A percentile compares a stretch with the other conserved stretches of the same genome.
phyloP scores from a whole-genome alignment of 139 green algal genomes.

The Chlorella sp. region DNA sequence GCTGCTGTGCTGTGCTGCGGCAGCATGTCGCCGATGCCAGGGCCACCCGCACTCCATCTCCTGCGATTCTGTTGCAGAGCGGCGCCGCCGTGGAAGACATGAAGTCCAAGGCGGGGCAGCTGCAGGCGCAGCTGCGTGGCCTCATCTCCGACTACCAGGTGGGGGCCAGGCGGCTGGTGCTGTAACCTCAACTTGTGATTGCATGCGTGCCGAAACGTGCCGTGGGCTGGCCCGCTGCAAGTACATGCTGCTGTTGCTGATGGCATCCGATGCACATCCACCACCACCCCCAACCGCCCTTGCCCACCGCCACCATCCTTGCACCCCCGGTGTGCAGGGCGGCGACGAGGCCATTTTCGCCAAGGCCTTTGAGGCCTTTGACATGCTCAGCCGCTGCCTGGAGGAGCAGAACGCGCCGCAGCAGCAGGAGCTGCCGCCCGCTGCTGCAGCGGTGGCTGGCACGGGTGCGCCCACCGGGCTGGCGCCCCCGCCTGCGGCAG shows the following conservation, averaged over 20 bases:
- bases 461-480: not conserved
- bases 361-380: conserved; percentile 57
- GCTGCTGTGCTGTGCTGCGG: too few relatives aligned
- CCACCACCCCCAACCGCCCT: not conserved
- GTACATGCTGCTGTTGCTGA: too few relatives aligned
- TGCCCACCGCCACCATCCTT: too few relatives aligned
- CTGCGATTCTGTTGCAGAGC: too few relatives aligned
- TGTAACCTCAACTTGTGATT: too few relatives aligned
- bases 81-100: conserved; percentile 54
- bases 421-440: not conserved
- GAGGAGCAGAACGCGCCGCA: conserved; percentile 8
- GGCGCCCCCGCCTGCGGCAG: not conserved
- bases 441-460: not conserved
- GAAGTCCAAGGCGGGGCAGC: conserved; percentile 49
- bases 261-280: not conserved
- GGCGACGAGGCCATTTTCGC: conserved; percentile 48
- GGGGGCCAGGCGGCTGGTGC: not conserved
- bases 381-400: conserved; percentile 48
- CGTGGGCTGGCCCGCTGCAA: too few relatives aligned
- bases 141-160: conserved; percentile 62
- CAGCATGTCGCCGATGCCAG: too few relatives aligned
- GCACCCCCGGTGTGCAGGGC: too few relatives aligned
- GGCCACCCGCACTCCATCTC: too few relatives aligned
- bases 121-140: conserved; percentile 66
- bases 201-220: too few relatives aligned